These are phyloP conservation scores for Aciculosporium take DNA, from an alignment of 2,329 filamentous ascomycete species.

Conservation along the genomic window DNA sequence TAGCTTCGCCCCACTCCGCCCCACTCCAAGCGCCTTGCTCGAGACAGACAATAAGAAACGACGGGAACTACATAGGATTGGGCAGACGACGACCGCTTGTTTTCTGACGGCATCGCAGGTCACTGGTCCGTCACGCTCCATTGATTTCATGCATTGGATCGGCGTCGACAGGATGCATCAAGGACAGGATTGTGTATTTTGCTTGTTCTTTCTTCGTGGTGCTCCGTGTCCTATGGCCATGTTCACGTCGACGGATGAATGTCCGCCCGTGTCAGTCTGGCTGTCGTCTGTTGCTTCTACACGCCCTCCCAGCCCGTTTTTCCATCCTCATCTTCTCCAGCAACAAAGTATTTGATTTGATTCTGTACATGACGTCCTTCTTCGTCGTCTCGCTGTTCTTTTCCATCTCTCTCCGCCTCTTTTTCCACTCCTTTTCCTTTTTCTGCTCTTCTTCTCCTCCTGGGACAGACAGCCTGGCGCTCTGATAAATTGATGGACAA, in stretches of 20 bases:
- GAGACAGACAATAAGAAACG: background rate
- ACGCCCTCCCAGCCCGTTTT: background rate
- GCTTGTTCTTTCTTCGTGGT: background rate
- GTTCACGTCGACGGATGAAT: background rate
- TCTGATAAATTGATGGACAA: too few relatives aligned
- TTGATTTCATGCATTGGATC: conserved; percentile 3
- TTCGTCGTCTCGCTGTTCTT: too few relatives aligned
- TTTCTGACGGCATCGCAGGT: too few relatives aligned
- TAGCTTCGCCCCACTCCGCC: background rate
- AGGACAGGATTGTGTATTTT: background rate
- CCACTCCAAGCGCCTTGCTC: background rate
- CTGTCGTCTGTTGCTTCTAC: too few relatives aligned
- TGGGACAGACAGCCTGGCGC: background rate
- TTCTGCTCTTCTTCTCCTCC: background rate
- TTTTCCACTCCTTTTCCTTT: background rate
- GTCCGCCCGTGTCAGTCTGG: too few relatives aligned
- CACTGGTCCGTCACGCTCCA: too few relatives aligned
- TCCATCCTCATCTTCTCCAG: too few relatives aligned
- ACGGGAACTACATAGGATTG: too few relatives aligned
- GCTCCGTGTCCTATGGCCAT: background rate
- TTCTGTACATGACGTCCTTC: too few relatives aligned
- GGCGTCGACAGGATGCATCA: background rate
- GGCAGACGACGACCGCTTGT: background rate
- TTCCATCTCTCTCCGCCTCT: background rate
- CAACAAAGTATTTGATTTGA: too few relatives aligned